Percentiles rank a stretch among this genome's conserved stretches.
phyloP scores from a whole-genome alignment of 2,329 filamentous ascomycete genomes.

The Curvularia verruculosa region DNA sequence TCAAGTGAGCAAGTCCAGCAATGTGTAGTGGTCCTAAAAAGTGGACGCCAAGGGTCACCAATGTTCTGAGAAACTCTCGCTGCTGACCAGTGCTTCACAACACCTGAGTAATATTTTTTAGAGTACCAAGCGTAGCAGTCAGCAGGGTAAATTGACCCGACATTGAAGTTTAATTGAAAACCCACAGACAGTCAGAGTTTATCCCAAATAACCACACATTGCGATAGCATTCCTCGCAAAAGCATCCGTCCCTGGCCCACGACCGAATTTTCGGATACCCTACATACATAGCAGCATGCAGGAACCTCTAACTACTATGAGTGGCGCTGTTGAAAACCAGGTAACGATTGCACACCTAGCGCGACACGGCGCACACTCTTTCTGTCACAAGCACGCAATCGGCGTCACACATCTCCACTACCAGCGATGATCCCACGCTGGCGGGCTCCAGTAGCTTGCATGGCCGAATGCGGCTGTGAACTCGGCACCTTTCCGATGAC shows the following conservation, averaged over 20 bases:
- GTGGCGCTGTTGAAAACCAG: neutral
- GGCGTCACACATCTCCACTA: neutral
- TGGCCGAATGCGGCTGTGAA: slow-evolving; percentile 1
- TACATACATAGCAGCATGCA: neutral
- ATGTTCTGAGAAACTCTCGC: neutral
- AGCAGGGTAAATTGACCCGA: neutral
- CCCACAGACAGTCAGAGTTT: neutral
- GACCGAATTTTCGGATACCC: neutral
- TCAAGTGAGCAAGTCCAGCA: neutral
- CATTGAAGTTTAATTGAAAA: neutral
- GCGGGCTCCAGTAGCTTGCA: neutral
- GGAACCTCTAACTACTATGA: neutral
- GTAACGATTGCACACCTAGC: neutral
- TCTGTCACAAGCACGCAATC: neutral
- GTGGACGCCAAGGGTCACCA: slow-evolving; percentile 4
- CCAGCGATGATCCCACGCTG: neutral
- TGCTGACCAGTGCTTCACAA: no score
- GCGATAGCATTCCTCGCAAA: neutral
- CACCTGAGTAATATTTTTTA: neutral
- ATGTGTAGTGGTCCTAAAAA: neutral
- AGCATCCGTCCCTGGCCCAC: neutral
- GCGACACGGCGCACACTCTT: neutral
- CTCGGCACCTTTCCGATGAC: neutral
- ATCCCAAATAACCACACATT: neutral
- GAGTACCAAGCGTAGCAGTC: neutral